Conservation (phyloP, 108 stramenopile genomes). For the Fragilaria radians region DNA sequence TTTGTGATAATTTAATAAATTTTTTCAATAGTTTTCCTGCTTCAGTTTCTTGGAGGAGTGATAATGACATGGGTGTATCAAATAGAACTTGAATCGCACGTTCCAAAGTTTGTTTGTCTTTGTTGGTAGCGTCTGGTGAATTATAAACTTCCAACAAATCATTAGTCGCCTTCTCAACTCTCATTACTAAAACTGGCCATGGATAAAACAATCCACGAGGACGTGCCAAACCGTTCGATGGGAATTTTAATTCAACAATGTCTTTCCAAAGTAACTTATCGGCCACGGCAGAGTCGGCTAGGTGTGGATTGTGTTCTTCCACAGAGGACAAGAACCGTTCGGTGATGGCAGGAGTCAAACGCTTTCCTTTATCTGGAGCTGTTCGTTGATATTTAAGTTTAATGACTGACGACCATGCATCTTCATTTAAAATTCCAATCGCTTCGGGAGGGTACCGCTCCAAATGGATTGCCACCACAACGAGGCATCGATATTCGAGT, state of each 20-base stretch:
- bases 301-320: conserved; percentile 35
- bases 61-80: conserved; percentile 36
- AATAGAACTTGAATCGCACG: conserved; percentile 13
- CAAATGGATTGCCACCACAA: conserved; percentile 29
- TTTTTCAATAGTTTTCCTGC: conserved; percentile 40
- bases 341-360: conserved; percentile 33
- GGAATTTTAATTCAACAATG: conserved; percentile 41
- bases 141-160: conserved; percentile 1
- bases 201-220: conserved; percentile 41
- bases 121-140: neutral
- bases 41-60: conserved; percentile 30
- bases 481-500: conserved; percentile 16
- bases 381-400: conserved; percentile 24
- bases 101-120: neutral
- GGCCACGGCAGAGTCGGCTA: conserved; percentile 23
- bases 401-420: conserved; percentile 39
- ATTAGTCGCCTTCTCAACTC: neutral
- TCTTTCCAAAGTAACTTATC: conserved; percentile 53
- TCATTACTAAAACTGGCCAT: conserved; percentile 36
- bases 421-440: conserved; percentile 30
- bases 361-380: conserved; percentile 24
- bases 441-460: conserved; percentile 44
- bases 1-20: conserved; percentile 27
- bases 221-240: conserved; percentile 29
- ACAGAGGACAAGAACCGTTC: conserved; percentile 32